Percentiles rank a stretch among this genome's conserved stretches.
Evolutionary conservation across 371 early-diverging fungal species (phyloP).

Genomic region (Mucor plumbeus): DNA sequence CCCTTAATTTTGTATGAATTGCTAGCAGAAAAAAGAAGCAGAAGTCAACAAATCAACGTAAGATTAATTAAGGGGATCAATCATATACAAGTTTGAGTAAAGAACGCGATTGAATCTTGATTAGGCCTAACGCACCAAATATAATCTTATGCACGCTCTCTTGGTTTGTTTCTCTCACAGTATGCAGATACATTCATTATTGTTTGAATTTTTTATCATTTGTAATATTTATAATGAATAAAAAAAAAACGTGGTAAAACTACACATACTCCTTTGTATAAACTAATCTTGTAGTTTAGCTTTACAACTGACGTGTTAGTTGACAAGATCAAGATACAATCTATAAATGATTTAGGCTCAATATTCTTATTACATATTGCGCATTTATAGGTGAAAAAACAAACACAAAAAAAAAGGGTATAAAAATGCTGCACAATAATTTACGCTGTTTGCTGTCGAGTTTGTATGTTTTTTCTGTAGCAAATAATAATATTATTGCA

Average conservation of each 20-base stretch:
- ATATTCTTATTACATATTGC: too few relatives aligned
- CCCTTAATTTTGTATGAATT: background rate
- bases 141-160: background rate
- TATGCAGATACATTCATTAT: constrained; percentile 6
- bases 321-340: background rate
- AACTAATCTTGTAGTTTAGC: background rate
- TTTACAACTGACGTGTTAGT: background rate
- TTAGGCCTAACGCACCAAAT: background rate
- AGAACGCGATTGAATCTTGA: background rate
- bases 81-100: background rate
- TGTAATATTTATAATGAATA: background rate
- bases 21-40: background rate
- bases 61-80: background rate
- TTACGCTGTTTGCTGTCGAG: background rate
- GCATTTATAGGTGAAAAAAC: background rate
- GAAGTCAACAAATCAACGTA: background rate
- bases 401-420: background rate
- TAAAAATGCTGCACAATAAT: background rate
- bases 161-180: background rate
- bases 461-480: background rate
- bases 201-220: too few relatives aligned
- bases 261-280: background rate
- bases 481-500: background rate
- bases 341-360: too few relatives aligned
- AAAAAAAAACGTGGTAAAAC: background rate